These are phyloP conservation scores for Lodderomyces margitis DNA, from an alignment of 1,139 yeast species.

Conservation along the genomic window DNA sequence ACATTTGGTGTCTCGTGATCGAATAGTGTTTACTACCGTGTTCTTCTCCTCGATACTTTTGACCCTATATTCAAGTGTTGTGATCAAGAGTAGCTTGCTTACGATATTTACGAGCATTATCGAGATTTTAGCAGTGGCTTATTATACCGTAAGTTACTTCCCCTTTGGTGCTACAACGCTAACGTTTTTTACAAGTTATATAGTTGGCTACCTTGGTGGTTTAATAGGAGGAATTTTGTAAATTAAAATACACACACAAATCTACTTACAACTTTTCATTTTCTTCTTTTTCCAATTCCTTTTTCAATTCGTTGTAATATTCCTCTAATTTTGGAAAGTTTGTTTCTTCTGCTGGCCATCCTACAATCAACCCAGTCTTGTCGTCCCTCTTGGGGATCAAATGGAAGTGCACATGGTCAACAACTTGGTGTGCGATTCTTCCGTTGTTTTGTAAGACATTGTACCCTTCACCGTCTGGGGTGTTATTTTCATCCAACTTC, in stretches of 20 bases:
- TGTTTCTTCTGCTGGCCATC: slow-evolving; percentile 88
- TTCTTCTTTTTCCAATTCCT: slow-evolving; percentile 43
- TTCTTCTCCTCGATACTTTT: slow-evolving; percentile 73
- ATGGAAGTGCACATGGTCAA: slow-evolving; percentile 95
- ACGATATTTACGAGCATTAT: slow-evolving; percentile 74
- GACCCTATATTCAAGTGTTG: slow-evolving; percentile 57
- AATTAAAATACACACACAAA: slow-evolving; percentile 4
- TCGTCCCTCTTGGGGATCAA: slow-evolving; percentile 81
- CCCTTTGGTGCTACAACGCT: slow-evolving; percentile 93
- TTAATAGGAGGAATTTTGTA: slow-evolving; percentile 45
- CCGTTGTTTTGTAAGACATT: slow-evolving; percentile 92
- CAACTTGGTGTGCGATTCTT: slow-evolving; percentile 87
- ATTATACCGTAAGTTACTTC: slow-evolving; percentile 88
- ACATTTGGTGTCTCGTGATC: slow-evolving; percentile 72
- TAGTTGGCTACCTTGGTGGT: slow-evolving; percentile 74
- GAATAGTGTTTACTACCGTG: slow-evolving; percentile 76
- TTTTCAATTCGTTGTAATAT: slow-evolving; percentile 60
- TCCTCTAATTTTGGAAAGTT: slow-evolving; percentile 68
- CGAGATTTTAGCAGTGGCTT: slow-evolving; percentile 80
- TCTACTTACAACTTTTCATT: slow-evolving; percentile 23
- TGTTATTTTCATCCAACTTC: slow-evolving; percentile 51
- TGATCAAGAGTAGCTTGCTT: slow-evolving; percentile 66
- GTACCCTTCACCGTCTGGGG: slow-evolving; percentile 72
- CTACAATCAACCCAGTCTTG: slow-evolving; percentile 74
- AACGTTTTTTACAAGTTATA: slow-evolving; percentile 75